Percentiles rank a stretch among this genome's conserved stretches.
These are phyloP conservation scores for Aspergillus fischeri DNA, from an alignment of 2,329 filamentous ascomycete genomes.

Conservation along the genomic window DNA sequence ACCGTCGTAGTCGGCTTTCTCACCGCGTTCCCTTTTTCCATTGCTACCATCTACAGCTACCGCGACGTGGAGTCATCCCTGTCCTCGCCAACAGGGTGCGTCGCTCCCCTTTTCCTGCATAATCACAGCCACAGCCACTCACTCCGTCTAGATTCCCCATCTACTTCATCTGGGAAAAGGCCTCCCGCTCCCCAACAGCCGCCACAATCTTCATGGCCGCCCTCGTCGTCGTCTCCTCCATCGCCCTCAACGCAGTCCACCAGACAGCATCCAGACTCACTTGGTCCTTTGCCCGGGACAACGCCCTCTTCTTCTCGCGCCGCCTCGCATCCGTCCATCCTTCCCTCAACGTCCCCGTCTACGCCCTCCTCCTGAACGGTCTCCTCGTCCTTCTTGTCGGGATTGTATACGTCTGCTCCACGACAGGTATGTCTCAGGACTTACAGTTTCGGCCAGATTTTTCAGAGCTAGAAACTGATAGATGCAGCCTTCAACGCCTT, in stretches of 20 bases:
- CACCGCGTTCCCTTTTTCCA: slow-evolving; percentile 20
- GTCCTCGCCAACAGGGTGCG: slow-evolving; percentile 13
- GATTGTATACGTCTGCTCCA: slow-evolving; percentile 19
- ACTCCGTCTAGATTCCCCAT: slow-evolving; percentile 14
- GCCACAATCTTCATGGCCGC: slow-evolving; percentile 19
- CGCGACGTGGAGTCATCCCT: slow-evolving; percentile 11
- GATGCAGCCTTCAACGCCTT: slow-evolving; percentile 20
- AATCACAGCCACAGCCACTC: background rate
- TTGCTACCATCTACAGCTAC: slow-evolving; percentile 19
- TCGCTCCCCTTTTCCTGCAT: background rate
- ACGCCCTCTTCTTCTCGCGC: slow-evolving; percentile 27
- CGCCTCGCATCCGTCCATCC: slow-evolving; percentile 8
- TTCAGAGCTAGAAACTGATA: background rate
- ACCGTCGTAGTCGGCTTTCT: slow-evolving; percentile 18
- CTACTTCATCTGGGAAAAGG: slow-evolving; percentile 22
- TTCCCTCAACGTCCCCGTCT: slow-evolving; percentile 12
- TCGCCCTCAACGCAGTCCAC: slow-evolving; percentile 21
- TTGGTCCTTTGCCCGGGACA: slow-evolving; percentile 32
- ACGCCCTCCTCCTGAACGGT: slow-evolving; percentile 14
- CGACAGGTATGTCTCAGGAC: slow-evolving; percentile 11
- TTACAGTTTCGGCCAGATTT: too few relatives aligned
- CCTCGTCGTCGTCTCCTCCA: slow-evolving; percentile 12
- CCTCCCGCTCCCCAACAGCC: slow-evolving; percentile 16
- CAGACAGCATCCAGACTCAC: slow-evolving; percentile 29
- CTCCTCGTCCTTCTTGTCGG: slow-evolving; percentile 15